Evolutionary conservation across 2,329 filamentous ascomycete species (phyloP).

Genomic region (Ilyonectria destructans): DNA sequence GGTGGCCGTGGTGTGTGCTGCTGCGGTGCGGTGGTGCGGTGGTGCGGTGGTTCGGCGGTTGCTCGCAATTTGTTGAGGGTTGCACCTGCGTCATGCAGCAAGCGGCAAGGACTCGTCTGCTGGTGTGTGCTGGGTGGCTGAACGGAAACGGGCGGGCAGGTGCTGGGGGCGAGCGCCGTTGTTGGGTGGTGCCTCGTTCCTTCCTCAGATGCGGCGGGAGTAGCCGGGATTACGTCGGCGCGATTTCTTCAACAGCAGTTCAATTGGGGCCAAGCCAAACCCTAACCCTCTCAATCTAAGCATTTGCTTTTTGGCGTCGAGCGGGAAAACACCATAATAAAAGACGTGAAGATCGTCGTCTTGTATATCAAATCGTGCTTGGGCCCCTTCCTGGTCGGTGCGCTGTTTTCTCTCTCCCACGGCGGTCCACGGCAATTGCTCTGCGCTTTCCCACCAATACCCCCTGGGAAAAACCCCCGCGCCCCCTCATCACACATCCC

Average conservation of each 20-base stretch:
- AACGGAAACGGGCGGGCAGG: neutral
- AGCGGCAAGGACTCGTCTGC: conserved; percentile 8
- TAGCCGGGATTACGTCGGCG: conserved; percentile 24
- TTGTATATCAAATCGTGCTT: conserved; percentile 1
- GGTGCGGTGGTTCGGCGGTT: conserved; percentile 19
- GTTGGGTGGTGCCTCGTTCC: neutral
- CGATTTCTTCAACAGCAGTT: neutral
- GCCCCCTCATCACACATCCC: neutral
- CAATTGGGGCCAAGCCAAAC: neutral
- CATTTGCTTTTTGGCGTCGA: neutral
- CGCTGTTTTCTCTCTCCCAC: neutral
- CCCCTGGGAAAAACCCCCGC: neutral
- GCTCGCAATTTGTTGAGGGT: conserved; percentile 35
- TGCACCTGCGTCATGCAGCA: conserved; percentile 34
- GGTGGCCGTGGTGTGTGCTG: neutral
- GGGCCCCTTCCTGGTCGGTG: conserved; percentile 8
- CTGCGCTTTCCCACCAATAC: neutral
- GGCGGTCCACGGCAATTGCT: neutral
- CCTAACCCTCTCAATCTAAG: conserved; percentile 4
- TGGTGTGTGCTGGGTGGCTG: conserved; percentile 9
- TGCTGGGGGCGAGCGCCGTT: neutral
- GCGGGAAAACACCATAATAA: neutral
- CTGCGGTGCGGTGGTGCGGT: neutral
- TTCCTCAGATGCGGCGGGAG: conserved; percentile 7
- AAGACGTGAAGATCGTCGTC: neutral